Evolutionary conservation across 306 rosid genomes (phyloP), one percentile per base, ranked within the genome.

Genomic region (Neltuma alba): DNA sequence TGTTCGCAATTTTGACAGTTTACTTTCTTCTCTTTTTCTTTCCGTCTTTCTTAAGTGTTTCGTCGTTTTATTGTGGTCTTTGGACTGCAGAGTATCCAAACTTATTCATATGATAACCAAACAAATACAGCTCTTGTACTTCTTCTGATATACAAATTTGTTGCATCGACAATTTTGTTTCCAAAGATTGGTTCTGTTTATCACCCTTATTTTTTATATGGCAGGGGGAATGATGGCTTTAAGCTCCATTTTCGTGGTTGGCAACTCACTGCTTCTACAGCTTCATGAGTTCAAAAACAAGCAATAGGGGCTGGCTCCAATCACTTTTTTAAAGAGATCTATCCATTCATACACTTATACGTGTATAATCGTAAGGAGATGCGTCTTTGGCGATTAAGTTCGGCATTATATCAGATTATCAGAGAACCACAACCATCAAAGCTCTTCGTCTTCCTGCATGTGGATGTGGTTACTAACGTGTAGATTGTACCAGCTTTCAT

Each of bases 161-260:
- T 40, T 81, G 38, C 50, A 16, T 63, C 36, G 52, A 27, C 54
- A 23, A 41, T 78, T 16, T 47, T 25, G 77, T 69, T 40, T 37
- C 28, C 0, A 41, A 44, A 45, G 50, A 33, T 64, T 23, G 42
- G 12, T 77, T 60, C 41, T 71, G 58, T 83, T 75, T 70, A 41
- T 33, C 69, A 45, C 74, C 44, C 77, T 12, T 64, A 81, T 76
- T 23, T 83, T 77, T 67, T 37, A 81, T 75, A 70, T 86, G 79
- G 28, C 94, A 95, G 99, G 99, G 70, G 99, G 99, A 74, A 66
- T 95, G 72, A 95, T 95, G 99, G 98, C 99, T 55, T 70, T 92
- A 85, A 95, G 99, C 91, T 95, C 99, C 52, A 92, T 91, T 74
- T 92, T 95, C 72, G 99, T 95, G 45, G 98, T 92, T 75, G 58